Conservation (phyloP, 768 basidiomycete genomes). For the Udeniomyces megalosporus region DNA sequence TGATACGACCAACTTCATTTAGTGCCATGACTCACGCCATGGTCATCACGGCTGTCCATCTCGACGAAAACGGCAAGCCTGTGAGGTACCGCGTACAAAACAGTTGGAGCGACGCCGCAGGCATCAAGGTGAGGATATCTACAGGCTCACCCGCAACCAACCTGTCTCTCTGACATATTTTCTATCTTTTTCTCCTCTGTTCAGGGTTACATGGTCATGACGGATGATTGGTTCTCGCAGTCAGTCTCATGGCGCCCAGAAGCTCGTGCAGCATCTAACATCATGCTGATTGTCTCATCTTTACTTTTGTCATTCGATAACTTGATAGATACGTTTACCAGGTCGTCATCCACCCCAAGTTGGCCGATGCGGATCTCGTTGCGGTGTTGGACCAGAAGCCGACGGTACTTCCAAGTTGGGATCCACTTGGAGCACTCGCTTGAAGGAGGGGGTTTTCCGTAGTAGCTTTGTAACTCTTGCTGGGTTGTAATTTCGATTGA, state of each 20-base stretch:
- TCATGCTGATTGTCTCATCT: too few relatives aligned
- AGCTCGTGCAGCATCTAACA: too few relatives aligned
- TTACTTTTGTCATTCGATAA: background rate
- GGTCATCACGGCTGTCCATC: constrained; percentile 84
- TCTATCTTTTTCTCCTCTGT: too few relatives aligned
- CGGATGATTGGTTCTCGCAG: constrained; percentile 65
- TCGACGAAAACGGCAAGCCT: constrained; percentile 56
- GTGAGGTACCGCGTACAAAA: constrained; percentile 95
- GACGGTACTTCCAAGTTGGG: constrained; percentile 71
- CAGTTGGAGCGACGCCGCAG: constrained; percentile 65
- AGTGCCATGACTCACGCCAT: constrained; percentile 67
- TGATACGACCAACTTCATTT: background rate
- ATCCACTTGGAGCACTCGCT: constrained; percentile 35
- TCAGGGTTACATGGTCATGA: constrained; percentile 32
- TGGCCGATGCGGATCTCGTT: constrained; percentile 46
- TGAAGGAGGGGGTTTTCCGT: too few relatives aligned
- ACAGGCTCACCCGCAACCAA: too few relatives aligned
- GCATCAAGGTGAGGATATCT: constrained; percentile 38
- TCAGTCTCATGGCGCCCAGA: constrained; percentile 39
- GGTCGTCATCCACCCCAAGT: constrained; percentile 59
- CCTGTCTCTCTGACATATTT: too few relatives aligned
- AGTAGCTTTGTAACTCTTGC: too few relatives aligned
- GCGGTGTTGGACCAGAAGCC: constrained; percentile 58
- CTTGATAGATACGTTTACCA: constrained; percentile 56
- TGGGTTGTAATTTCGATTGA: too few relatives aligned